Base-by-base conservation (phyloP, 2,329 filamentous ascomycete genomes). In the Diaporthe sp. region DNA sequence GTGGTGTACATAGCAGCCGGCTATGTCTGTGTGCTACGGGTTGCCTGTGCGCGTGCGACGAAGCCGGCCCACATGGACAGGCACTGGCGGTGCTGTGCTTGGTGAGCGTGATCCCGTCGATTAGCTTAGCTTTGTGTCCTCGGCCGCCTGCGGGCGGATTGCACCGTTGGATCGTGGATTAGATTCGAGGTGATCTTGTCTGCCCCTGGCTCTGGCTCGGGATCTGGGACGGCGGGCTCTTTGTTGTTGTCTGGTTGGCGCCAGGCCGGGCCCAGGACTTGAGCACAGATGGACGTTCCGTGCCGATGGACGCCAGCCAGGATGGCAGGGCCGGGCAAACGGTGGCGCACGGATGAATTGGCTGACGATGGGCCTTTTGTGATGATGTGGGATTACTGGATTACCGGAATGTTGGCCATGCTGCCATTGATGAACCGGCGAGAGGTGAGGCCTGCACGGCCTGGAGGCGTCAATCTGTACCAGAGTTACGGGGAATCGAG, bases 221-320 rank as follows among this genome's bases (percentile, higher is more conserved):
- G 44, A 51, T 68, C 61, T 49, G 44, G 61, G 25, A 44, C 25
- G 42, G 17, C 39, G 37, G 25, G 37, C n/a, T 8, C 62, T 25
- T 17, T 17, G 8, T 51, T 51, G 42, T 37, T 51, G 42, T 37
- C 61, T 51, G 44, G 28, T 25, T 53, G 65, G 31, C 65, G 46
- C 65, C 46, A 53, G 8, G 65, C 65, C 49, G 25, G 49, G n/a
- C 37, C 61, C 61, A 49, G 22, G 37, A 22, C 15, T 68, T 68
- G 46, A 55, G 49, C 65, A 69, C 65, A 55, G 65, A 69, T 69
- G 65, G 65, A 39, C 65, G 65, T 69, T 69, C 65, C 49, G 65
- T 69, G 65, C 65, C 65, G 65, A 69, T 55, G 34, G 65, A 55
- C 46, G 49, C 46, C 62, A 53, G 62, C 22, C 62, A 39, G 62